Evolutionary conservation across 2,329 filamentous ascomycete species (phyloP), one percentile per base, ranked within the genome.

Genomic region (Phialocephala sp.): DNA sequence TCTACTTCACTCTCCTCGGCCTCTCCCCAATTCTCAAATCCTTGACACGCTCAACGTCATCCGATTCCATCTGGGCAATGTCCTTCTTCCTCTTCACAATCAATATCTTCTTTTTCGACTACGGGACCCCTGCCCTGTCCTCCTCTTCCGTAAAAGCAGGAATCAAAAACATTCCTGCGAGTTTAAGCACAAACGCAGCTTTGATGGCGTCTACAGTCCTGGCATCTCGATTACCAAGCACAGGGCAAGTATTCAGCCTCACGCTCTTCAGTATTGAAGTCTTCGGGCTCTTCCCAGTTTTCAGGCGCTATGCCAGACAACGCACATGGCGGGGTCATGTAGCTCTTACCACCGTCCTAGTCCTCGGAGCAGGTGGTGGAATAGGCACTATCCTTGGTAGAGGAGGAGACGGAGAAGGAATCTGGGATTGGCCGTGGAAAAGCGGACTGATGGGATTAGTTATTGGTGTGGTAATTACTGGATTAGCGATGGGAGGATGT

Each of bases 51-150:
- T 97, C 94, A 5, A 98, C 94, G 4, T 94, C 92, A 8, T 91
- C 88, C 63, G 95, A 99, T 83, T 95, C 91, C 52, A 99, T 99
- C 76, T 99, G 95, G 95, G 93, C 95, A 65, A 91, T 99, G 82
- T 95, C 92, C 59, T 94, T 92, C 75, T 95, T 93, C 89, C 85
- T 99, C 54, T 87, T 99, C 68, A 87, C 91, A 73, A 94, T 97
- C 79, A 99, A 99, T 78, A 93, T 98, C 68, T 96, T 97, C 79
- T 97, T 96, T 77, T 98, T 97, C 76, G 95, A 99, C 82, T 99
- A 99, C 78, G 91, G 91, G 47, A 80, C 83, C 47, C 79, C 80
- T 47, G 73, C 75, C 0, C 76, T 75, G 66, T 90, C 89, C 72
- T 90, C 92, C 71, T 89, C 89, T 0, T 89, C 89, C 84, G 27